These are phyloP conservation scores for Petunia axillaris DNA, from an alignment of 257 asterid species.

Conservation along the genomic window DNA sequence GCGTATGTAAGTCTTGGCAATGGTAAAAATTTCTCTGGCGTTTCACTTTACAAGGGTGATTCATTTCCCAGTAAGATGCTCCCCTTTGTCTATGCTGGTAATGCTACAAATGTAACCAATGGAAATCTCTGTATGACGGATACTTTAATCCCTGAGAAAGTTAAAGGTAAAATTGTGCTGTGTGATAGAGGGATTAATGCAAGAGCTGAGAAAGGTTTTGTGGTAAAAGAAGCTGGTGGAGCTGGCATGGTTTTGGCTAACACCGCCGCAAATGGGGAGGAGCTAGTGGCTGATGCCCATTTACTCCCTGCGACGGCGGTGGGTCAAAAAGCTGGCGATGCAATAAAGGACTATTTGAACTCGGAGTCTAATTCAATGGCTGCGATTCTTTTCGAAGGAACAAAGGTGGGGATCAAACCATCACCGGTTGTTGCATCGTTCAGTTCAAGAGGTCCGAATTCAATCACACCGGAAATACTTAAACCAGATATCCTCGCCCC, in stretches of 20 bases:
- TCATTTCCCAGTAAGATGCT: constrained; percentile 48
- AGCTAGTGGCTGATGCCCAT: constrained; percentile 81
- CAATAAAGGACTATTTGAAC: constrained; percentile 42
- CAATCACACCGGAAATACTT: constrained; percentile 54
- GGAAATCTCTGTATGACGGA: constrained; percentile 85
- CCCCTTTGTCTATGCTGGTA: constrained; percentile 81
- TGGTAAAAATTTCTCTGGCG: constrained; percentile 72
- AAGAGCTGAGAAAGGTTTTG: constrained; percentile 67
- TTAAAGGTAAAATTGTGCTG: constrained; percentile 63
- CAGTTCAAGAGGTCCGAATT: constrained; percentile 78
- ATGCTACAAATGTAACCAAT: constrained; percentile 55
- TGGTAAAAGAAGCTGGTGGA: constrained; percentile 71
- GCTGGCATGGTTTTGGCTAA: constrained; percentile 64
- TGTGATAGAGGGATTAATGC: constrained; percentile 74
- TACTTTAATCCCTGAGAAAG: constrained; percentile 57
- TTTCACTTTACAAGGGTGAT: constrained; percentile 59
- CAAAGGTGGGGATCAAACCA: constrained; percentile 65
- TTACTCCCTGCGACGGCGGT: constrained; percentile 64
- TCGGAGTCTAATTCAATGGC: constrained; percentile 57
- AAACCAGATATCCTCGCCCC: constrained; percentile 83
- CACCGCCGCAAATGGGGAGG: constrained; percentile 73
- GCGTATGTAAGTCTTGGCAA: constrained; percentile 79
- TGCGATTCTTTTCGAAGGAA: constrained; percentile 58
- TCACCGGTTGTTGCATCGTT: constrained; percentile 79
- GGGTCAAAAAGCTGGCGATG: constrained; percentile 54